Evolutionary conservation across 1,139 yeast genomes (phyloP).

Genomic region (Geotrichum phurueaensis): DNA sequence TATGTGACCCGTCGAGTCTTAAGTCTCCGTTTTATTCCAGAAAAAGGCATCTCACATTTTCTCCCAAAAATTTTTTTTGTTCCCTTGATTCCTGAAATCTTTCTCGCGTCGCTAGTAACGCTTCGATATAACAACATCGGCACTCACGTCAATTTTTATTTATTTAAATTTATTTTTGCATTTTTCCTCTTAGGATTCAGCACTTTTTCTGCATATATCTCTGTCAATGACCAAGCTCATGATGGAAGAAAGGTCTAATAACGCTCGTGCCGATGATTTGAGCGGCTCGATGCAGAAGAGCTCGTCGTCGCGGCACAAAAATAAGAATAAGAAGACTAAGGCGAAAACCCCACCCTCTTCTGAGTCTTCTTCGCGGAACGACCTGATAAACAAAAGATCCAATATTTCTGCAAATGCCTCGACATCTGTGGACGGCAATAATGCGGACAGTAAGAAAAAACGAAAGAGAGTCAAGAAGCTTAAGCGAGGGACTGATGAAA

Average conservation of each 20-base stretch:
- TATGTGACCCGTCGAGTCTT: no score
- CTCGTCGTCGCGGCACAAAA: background rate
- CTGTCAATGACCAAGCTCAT: background rate
- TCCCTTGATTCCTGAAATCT: background rate
- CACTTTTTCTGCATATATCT: background rate
- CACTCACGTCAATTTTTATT: background rate
- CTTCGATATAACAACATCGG: background rate
- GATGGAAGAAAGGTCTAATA: background rate
- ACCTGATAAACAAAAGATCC: background rate
- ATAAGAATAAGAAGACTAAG: background rate
- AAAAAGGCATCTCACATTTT: background rate
- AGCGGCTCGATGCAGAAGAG: background rate
- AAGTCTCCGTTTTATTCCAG: background rate
- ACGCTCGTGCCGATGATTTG: background rate
- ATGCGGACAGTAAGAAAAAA: background rate
- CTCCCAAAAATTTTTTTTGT: background rate
- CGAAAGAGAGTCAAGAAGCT: background rate
- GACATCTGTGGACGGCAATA: background rate
- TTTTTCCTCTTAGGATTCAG: background rate
- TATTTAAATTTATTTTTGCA: background rate
- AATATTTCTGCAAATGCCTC: background rate
- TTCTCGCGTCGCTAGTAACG: background rate
- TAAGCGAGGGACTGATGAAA: background rate
- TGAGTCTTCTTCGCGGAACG: background rate
- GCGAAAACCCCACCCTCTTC: background rate